A percentile compares a stretch with the other conserved stretches of the same genome.
Conservation (phyloP, 768 basidiomycete species). For the Exidia glandulosa region DNA sequence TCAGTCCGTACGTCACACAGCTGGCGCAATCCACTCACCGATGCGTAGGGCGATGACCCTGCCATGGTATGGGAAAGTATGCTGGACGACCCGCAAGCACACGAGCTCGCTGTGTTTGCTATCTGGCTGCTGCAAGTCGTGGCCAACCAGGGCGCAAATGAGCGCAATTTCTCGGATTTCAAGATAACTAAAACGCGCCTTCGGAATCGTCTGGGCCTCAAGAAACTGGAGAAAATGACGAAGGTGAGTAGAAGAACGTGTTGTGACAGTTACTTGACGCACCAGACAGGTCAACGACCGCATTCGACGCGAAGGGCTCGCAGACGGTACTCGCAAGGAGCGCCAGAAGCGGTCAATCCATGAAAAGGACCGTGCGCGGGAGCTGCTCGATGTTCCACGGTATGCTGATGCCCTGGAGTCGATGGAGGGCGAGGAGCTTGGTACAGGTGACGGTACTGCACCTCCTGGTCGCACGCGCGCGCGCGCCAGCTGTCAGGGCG, state of each 20-base stretch:
- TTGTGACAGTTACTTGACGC: neutral
- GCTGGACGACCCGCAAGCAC: neutral
- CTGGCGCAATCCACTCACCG: neutral
- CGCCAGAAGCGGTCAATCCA: neutral
- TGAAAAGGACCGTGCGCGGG: neutral
- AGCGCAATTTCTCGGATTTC: neutral
- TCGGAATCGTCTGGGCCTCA: neutral
- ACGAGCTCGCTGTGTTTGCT: neutral
- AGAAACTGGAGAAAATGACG: neutral
- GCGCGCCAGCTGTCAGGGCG: too few species aligned
- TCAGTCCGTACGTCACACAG: neutral
- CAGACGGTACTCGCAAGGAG: neutral
- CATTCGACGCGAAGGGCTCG: neutral
- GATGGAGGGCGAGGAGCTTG: neutral
- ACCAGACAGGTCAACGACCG: neutral
- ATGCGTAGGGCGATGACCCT: neutral
- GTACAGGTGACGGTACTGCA: too few species aligned
- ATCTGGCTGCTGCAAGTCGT: neutral
- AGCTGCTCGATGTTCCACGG: neutral
- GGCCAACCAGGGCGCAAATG: neutral
- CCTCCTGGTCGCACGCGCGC: too few species aligned
- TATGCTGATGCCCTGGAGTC: neutral
- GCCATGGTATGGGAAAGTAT: neutral
- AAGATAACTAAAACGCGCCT: neutral
- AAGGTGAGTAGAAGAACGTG: neutral